These are phyloP conservation scores for Penicillium freii DNA, from an alignment of 2,329 filamentous ascomycete species.

Conservation along the genomic window DNA sequence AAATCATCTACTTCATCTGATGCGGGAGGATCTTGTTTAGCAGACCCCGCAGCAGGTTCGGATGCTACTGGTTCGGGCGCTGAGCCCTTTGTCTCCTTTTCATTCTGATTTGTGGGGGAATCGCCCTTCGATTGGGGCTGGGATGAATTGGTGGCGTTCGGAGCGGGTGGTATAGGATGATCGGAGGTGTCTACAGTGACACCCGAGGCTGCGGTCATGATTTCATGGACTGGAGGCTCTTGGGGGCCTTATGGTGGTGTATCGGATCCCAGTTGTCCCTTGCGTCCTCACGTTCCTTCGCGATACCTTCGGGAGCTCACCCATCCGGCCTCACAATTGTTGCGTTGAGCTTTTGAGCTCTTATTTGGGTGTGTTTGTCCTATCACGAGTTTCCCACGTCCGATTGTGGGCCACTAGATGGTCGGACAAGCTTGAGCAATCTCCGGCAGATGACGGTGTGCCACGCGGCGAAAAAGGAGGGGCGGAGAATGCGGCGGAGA, in stretches of 20 bases:
- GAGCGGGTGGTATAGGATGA: conserved; percentile 18
- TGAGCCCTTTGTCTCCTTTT: conserved; percentile 17
- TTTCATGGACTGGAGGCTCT: conserved; percentile 22
- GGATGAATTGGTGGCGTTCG: conserved; percentile 13
- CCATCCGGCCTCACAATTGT: conserved; percentile 17
- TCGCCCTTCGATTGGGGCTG: conserved; percentile 4
- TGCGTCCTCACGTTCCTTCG: conserved; percentile 16
- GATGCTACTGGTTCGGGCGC: conserved; percentile 7
- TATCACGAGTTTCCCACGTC: conserved; percentile 4
- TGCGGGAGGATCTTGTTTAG: conserved; percentile 3
- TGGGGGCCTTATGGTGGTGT: conserved; percentile 4
- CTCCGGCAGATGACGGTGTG: conserved; percentile 21
- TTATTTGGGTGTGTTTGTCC: neutral
- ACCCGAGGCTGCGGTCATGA: conserved; percentile 33
- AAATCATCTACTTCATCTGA: conserved; percentile 38
- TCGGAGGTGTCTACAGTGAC: conserved; percentile 29
- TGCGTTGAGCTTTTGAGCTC: neutral
- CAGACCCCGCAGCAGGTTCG: conserved; percentile 1
- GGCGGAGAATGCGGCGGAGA: conserved; percentile 17
- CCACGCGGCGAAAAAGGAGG: conserved; percentile 25
- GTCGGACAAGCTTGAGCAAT: conserved; percentile 19
- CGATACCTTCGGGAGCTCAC: conserved; percentile 13
- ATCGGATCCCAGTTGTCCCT: conserved; percentile 19
- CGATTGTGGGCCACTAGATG: conserved; percentile 14
- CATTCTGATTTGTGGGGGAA: conserved; percentile 9